These are phyloP conservation scores for Entomortierella lignicola DNA, from an alignment of 192 early-diverging fungal genomes.

Conservation along the genomic window DNA sequence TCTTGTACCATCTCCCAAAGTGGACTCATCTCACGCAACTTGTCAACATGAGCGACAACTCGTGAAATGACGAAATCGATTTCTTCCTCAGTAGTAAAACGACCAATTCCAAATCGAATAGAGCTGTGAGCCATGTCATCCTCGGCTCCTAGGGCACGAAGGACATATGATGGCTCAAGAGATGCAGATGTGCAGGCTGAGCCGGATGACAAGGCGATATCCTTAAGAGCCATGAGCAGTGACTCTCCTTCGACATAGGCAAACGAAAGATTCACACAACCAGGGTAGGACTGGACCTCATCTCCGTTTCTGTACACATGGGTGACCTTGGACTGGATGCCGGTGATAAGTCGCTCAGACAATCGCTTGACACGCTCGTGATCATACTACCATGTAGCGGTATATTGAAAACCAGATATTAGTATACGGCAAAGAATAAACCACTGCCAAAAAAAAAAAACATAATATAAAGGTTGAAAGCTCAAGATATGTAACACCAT, in stretches of 20 bases:
- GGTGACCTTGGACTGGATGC: constrained; percentile 80
- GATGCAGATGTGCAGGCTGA: constrained; percentile 97
- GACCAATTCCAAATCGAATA: constrained; percentile 96
- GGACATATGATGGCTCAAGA: constrained; percentile 95
- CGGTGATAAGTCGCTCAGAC: constrained; percentile 82
- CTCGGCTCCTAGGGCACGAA: constrained; percentile 94
- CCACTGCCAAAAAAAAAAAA: not conserved
- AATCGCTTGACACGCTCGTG: constrained; percentile 74
- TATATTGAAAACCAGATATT: not conserved
- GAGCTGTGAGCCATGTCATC: constrained; percentile 96
- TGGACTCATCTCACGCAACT: constrained; percentile 94
- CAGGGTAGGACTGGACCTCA: constrained; percentile 78
- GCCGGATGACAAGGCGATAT: constrained; percentile 95
- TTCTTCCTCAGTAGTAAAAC: constrained; percentile 96
- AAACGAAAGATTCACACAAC: constrained; percentile 97
- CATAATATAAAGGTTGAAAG: not conserved
- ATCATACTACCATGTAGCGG: constrained; percentile 71
- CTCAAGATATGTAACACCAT: constrained; percentile 36
- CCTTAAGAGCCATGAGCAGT: constrained; percentile 97
- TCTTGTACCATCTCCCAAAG: constrained; percentile 95
- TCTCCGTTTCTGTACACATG: constrained; percentile 95
- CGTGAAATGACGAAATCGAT: constrained; percentile 89
- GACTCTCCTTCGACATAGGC: constrained; percentile 98
- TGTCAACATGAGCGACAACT: constrained; percentile 85
- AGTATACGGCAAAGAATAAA: not conserved